Evolutionary conservation across 257 asterid genomes (phyloP), one percentile per base, ranked within the genome.

Genomic region (Voacanga thouarsii): DNA sequence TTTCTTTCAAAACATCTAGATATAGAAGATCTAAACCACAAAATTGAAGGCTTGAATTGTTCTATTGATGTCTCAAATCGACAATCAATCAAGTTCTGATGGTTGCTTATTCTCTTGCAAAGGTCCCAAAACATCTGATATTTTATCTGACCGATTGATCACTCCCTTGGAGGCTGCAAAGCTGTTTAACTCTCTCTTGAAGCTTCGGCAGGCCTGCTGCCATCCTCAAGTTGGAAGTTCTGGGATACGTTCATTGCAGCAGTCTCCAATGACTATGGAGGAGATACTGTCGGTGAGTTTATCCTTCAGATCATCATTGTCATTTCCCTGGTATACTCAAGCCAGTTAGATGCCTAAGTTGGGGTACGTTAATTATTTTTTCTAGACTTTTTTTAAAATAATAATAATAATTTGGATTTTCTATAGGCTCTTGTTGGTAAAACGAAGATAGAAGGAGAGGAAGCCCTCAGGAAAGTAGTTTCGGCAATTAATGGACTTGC

Each of bases 161-260:
- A 87, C 97, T 80, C 90, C 86, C 33, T 30, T 77, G 89, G 97
- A 95, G 84, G 98, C 98, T 78, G 89, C 96, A 71, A 95, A 93
- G 93, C 88, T 95, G 84, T 95, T 95, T 76, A 88, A 88, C 89
- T 95, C 99, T 56, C 98, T 95, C 84, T 87, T 95, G 76, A 95
- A 93, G 92, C 98, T 95, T 84, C 99, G 99, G 41, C 99, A 95
- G 85, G 99, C 98, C 24, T 95, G 98, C 80, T 95, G 99, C 82
- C 99, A 95, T 87, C 99, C 99, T 84, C 99, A 95, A 88, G 98
- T 95, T 68, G 98, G 99, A 88, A 95, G 98, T 87, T 91, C 97
- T 81, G 99, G 99, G 72, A 78, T 95, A 76, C 97, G 99, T 60
- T 84, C 98, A 68, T 80, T 93, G 87, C 98, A 95, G 77, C 94